Evolutionary conservation across 164 flowering plant species (phyloP).

Genomic region (Nymphaea colorata): DNA sequence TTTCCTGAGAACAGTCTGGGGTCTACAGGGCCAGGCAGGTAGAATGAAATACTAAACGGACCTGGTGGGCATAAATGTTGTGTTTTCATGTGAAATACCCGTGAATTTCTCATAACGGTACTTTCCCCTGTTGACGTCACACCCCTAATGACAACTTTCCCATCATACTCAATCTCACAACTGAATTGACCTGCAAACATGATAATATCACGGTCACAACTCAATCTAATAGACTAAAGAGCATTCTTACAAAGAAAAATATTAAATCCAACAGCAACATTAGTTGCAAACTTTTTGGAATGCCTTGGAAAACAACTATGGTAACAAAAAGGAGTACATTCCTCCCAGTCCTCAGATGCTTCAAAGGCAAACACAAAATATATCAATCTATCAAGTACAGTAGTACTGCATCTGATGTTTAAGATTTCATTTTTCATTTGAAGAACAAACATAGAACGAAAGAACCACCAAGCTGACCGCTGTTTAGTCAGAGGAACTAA

Average conservation of each 20-base stretch:
- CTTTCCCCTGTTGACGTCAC: conserved; percentile 26
- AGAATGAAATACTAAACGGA: conserved; percentile 34
- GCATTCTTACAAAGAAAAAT: neutral
- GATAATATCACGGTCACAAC: neutral
- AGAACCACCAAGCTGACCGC: too few species aligned
- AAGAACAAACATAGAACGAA: too few species aligned
- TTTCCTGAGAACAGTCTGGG: conserved; percentile 34
- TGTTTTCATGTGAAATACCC: conserved; percentile 30
- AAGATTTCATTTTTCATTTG: too few species aligned
- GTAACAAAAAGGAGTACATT: too few species aligned
- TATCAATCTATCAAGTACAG: too few species aligned
- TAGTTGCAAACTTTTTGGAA: too few species aligned
- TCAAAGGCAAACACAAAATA: too few species aligned
- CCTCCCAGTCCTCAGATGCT: too few species aligned
- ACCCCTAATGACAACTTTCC: conserved; percentile 40
- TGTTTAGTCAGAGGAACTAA: too few species aligned
- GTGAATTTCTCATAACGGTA: conserved; percentile 11
- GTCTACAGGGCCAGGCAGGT: conserved; percentile 58
- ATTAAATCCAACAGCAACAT: neutral
- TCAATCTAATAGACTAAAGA: neutral
- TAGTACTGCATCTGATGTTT: too few species aligned
- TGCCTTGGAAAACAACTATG: too few species aligned
- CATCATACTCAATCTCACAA: conserved; percentile 46
- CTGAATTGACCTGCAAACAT: conserved; percentile 32
- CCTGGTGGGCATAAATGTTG: conserved; percentile 48